Evolutionary conservation across 768 basidiomycete genomes (phyloP), one percentile per base, ranked within the genome.

Genomic region (Lactifluus piperatus): DNA sequence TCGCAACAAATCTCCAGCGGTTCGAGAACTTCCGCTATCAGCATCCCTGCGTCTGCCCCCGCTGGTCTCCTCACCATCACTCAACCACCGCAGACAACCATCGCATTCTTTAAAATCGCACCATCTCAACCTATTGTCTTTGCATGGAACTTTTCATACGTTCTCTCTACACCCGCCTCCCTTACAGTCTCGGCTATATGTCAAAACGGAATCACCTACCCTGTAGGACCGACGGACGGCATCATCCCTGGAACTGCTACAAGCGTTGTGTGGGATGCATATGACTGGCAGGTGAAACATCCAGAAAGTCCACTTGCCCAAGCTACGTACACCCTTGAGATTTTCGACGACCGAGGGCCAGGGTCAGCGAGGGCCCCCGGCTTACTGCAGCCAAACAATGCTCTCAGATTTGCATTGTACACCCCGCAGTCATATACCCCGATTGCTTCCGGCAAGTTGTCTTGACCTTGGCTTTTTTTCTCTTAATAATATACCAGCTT

Each of bases 21-120:
- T 27, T 0, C 36, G 5, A 53, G 13, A 1, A 41, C 24, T 29
- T 51, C 51, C 24, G 39, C 44, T 20, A 16, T 57, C 41, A 53
- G 18, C 55, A 81, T 85, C 58, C 80, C 83, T 0, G 65, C 70
- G 58, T 71, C 80, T 7, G 78, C 78, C 0, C 76, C 86, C 8
- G 82, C 81, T 2, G 87, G 89, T 22, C 76, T 79, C n/a, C 69
- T 90, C 52, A 78, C 80, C 59, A 81, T 91, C 68, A 90, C 89
- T 44, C 81, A 89, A 68, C 94, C 94, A 0, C 88, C 90, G 0
- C 80, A 84, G 63, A 87, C 88, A 9, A 80, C 83, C 34, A 85
- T 87, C 3, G 89, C 91, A 24, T 95, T 83, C 76, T 95, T 83
- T 77, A 93, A 94, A 79, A 88, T 97, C 68, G 88, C 91, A 0